Evolutionary conservation across 1,139 yeast species (phyloP).

Genomic region (Geotrichum restrictum): DNA sequence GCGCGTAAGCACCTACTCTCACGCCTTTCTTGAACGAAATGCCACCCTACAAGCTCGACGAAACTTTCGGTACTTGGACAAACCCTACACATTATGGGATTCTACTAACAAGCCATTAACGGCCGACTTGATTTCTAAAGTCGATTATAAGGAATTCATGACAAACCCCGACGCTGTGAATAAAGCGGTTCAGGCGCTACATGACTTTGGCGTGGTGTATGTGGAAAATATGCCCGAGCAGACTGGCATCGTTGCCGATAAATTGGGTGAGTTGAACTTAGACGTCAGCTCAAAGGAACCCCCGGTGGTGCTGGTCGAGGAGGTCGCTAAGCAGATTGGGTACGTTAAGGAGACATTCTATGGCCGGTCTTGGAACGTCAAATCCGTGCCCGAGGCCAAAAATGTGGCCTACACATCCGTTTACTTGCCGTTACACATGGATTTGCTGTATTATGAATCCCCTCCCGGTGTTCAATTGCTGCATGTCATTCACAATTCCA

Average conservation of each 20-base stretch:
- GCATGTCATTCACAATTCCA: conserved; percentile 61
- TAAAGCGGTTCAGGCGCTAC: conserved; percentile 47
- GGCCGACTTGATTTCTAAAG: conserved; percentile 30
- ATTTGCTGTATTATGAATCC: conserved; percentile 70
- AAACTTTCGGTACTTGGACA: conserved; percentile 32
- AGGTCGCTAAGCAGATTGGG: conserved; percentile 60
- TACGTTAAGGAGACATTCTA: conserved; percentile 70
- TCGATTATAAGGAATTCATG: conserved; percentile 47
- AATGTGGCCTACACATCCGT: conserved; percentile 70
- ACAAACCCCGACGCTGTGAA: conserved; percentile 41
- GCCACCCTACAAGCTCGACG: conserved; percentile 41
- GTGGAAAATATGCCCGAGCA: conserved; percentile 52
- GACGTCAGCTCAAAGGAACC: conserved; percentile 28
- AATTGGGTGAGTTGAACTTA: conserved; percentile 20
- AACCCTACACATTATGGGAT: conserved; percentile 36
- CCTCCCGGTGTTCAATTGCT: conserved; percentile 79
- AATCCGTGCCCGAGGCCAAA: conserved; percentile 56
- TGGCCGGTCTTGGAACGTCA: conserved; percentile 70
- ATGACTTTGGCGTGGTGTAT: conserved; percentile 57
- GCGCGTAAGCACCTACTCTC: conserved; percentile 47
- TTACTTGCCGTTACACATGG: conserved; percentile 76
- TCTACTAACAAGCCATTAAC: conserved; percentile 33
- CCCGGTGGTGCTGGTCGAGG: conserved; percentile 36
- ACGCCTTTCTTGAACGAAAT: conserved; percentile 47
- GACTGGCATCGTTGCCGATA: conserved; percentile 25